Evolutionary conservation across 495 filamentous ascomycete species (phyloP).

Genomic region (Daldinia decipiens): DNA sequence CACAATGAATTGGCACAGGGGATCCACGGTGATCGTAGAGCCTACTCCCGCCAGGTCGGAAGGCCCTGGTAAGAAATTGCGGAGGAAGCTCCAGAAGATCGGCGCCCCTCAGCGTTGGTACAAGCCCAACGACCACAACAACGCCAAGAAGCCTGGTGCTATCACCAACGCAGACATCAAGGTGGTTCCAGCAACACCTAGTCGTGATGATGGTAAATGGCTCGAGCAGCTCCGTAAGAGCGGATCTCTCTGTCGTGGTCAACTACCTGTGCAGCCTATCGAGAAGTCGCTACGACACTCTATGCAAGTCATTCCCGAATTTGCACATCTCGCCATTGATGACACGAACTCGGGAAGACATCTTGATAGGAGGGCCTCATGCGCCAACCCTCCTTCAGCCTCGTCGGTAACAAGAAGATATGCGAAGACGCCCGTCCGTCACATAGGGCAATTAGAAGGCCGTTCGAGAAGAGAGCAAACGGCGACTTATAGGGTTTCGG

Average conservation of each 20-base stretch:
- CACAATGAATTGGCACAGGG: slow-evolving; percentile 52
- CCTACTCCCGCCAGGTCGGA: slow-evolving; percentile 38
- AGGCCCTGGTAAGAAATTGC: slow-evolving; percentile 48
- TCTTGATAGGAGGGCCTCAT: slow-evolving; percentile 33
- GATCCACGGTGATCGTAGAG: slow-evolving; percentile 41
- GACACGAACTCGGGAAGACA: slow-evolving; percentile 40
- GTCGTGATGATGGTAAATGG: slow-evolving; percentile 51
- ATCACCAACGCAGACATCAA: slow-evolving; percentile 42
- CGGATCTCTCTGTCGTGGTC: slow-evolving; percentile 44
- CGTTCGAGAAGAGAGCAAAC: slow-evolving; percentile 40
- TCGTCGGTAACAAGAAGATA: slow-evolving; percentile 47
- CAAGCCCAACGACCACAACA: slow-evolving; percentile 36
- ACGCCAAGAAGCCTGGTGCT: slow-evolving; percentile 35
- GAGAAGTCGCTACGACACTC: slow-evolving; percentile 35
- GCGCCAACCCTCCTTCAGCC: slow-evolving; percentile 32
- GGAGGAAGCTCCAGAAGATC: slow-evolving; percentile 56
- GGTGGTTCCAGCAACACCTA: slow-evolving; percentile 33
- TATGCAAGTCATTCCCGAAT: slow-evolving; percentile 51
- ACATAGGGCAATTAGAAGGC: slow-evolving; percentile 54
- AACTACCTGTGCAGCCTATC: slow-evolving; percentile 27
- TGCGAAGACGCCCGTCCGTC: slow-evolving; percentile 58
- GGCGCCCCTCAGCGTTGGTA: slow-evolving; percentile 42
- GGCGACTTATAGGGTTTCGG: slow-evolving; percentile 44
- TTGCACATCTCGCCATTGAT: slow-evolving; percentile 50
- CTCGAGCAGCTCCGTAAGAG: slow-evolving; percentile 49